Conservation (phyloP, 768 basidiomycete genomes). For the Mycena polygramma region DNA sequence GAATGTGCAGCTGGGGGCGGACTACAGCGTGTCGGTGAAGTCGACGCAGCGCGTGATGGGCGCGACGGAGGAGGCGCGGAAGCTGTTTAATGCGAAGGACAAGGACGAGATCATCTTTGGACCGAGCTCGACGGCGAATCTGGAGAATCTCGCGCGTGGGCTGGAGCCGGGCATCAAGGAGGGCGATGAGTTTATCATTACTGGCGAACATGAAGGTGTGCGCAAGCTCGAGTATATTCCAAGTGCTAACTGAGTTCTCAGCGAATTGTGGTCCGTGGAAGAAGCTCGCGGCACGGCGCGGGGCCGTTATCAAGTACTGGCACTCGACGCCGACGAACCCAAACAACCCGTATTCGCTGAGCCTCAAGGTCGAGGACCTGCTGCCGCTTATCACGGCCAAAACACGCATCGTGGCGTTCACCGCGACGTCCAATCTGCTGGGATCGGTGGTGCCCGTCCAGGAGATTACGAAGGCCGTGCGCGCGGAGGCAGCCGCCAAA, state of each 20-base stretch:
- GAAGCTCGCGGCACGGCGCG: conserved; percentile 71
- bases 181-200: conserved; percentile 84
- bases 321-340: conserved; percentile 58
- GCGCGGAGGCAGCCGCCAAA: conserved; percentile 62
- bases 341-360: conserved; percentile 77
- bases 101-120: conserved; percentile 76
- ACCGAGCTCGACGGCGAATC: conserved; percentile 73
- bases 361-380: conserved; percentile 66
- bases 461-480: conserved; percentile 63
- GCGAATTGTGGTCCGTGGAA: conserved; percentile 87
- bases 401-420: conserved; percentile 81
- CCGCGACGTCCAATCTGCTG: conserved; percentile 82
- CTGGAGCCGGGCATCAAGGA: conserved; percentile 65
- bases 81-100: conserved; percentile 75
- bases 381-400: conserved; percentile 71
- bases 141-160: conserved; percentile 77
- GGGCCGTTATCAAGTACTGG: conserved; percentile 73
- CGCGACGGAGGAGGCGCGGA: conserved; percentile 64
- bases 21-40: conserved; percentile 69
- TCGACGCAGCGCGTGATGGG: conserved; percentile 64
- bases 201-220: conserved; percentile 84
- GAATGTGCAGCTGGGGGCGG: conserved; percentile 81
- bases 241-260: conserved; percentile 40
- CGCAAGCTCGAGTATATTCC: neutral
- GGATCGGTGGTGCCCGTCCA: conserved; percentile 76